A percentile compares a stretch with the other conserved stretches of the same genome.
phyloP scores from a whole-genome alignment of 768 basidiomycete genomes.

The Pleurotus tuber-regium region DNA sequence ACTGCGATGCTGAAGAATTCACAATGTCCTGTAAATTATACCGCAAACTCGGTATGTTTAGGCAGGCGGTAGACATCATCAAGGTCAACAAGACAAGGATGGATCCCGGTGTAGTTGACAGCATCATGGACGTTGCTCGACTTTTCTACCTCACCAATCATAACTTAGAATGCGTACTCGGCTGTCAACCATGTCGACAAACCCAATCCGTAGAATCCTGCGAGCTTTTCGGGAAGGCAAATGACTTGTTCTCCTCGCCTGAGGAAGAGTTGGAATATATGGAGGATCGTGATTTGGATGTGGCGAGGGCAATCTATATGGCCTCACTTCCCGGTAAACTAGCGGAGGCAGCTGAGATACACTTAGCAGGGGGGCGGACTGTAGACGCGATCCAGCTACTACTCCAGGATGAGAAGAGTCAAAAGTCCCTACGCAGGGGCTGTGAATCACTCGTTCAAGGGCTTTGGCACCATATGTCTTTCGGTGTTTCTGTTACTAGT shows the following conservation, averaged over 20 bases:
- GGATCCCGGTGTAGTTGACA: slow-evolving; percentile 25
- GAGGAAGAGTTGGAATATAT: slow-evolving; percentile 59
- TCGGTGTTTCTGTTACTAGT: slow-evolving; percentile 26
- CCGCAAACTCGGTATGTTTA: slow-evolving; percentile 47
- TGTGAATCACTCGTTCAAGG: slow-evolving; percentile 36
- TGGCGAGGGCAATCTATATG: slow-evolving; percentile 44
- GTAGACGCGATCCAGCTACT: slow-evolving; percentile 47
- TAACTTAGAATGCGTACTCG: slow-evolving; percentile 31
- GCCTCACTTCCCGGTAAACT: slow-evolving; percentile 34
- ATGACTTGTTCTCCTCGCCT: slow-evolving; percentile 43
- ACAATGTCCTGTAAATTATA: slow-evolving; percentile 44
- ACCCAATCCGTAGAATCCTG: neutral
- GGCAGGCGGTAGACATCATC: slow-evolving; percentile 50
- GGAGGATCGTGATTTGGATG: slow-evolving; percentile 50
- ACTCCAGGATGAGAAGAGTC: slow-evolving; percentile 28
- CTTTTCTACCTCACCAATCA: slow-evolving; percentile 41
- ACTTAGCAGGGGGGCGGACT: slow-evolving; percentile 43
- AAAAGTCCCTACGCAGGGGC: slow-evolving; percentile 30
- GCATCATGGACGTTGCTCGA: slow-evolving; percentile 41
- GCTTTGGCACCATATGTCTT: slow-evolving; percentile 45
- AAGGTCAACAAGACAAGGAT: slow-evolving; percentile 30
- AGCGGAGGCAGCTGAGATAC: slow-evolving; percentile 50
- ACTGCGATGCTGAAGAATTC: slow-evolving; percentile 40
- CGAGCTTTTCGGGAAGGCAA: slow-evolving; percentile 37
- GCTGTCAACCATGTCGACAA: neutral